Percentiles rank a stretch among this genome's conserved stretches.
These are phyloP conservation scores for Blastobotrys proliferans DNA, from an alignment of 1,139 yeast species.

Conservation along the genomic window DNA sequence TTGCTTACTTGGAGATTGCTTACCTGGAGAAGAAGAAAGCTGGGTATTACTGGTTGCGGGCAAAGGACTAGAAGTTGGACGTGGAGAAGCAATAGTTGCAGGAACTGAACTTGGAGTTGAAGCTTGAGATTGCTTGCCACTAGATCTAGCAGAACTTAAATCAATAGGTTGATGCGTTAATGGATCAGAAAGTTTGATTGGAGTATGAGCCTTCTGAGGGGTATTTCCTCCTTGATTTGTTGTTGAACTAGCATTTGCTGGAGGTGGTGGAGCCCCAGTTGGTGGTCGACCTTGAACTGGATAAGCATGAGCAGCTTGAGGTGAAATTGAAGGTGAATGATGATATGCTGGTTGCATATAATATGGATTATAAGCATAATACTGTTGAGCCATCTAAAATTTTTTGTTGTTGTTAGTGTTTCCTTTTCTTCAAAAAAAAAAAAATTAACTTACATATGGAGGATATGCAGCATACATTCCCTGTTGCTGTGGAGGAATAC, in stretches of 20 bases:
- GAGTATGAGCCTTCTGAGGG: constrained; percentile 22
- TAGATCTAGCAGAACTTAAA: constrained; percentile 13
- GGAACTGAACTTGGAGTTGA: constrained; percentile 13
- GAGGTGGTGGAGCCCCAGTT: neutral
- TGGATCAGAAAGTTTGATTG: constrained; percentile 30
- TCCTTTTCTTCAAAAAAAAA: neutral
- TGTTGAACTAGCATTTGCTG: neutral
- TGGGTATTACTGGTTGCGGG: constrained; percentile 4
- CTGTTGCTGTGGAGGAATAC: constrained; percentile 1
- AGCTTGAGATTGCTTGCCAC: constrained; percentile 7
- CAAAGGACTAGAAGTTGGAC: constrained; percentile 5
- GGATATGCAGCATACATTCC: neutral
- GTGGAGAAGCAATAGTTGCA: constrained; percentile 8
- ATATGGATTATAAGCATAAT: too few relatives aligned
- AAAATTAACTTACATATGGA: neutral
- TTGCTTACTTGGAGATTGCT: neutral
- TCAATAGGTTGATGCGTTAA: constrained; percentile 28
- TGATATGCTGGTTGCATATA: too few relatives aligned
- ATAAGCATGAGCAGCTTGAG: neutral
- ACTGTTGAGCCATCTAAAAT: neutral
- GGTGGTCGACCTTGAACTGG: constrained; percentile 8
- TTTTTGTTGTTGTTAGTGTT: neutral
- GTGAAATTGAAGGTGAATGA: neutral
- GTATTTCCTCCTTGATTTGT: constrained; percentile 5
- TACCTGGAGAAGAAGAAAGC: constrained; percentile 1